phyloP scores from a whole-genome alignment of 805 yeast genomes.

The Candida palmyrensis region DNA sequence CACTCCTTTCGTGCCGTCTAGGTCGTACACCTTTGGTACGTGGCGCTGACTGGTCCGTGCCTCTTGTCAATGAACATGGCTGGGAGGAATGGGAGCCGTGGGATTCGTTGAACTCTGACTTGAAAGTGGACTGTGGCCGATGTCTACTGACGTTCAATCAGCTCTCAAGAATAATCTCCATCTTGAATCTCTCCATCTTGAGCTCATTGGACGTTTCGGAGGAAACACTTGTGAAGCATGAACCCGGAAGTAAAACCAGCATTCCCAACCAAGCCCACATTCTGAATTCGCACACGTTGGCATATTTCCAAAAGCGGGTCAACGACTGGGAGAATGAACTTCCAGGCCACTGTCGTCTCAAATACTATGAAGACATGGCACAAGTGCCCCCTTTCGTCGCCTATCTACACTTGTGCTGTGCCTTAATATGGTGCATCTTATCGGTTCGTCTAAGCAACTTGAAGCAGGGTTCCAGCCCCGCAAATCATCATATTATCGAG shows the following conservation, averaged over 20 bases:
- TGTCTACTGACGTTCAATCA: constrained; percentile 16
- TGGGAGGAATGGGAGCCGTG: constrained; percentile 25
- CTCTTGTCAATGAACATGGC: constrained; percentile 14
- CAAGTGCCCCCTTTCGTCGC: constrained; percentile 12
- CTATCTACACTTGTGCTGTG: constrained; percentile 11
- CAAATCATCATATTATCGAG: constrained; percentile 6
- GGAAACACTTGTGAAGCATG: constrained; percentile 6
- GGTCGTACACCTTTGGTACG: constrained; percentile 18
- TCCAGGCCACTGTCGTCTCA: constrained; percentile 13
- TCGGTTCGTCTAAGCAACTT: constrained; percentile 12
- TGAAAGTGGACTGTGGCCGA: constrained; percentile 15
- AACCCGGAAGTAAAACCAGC: neutral
- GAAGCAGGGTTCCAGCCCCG: neutral
- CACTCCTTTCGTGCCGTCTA: constrained; percentile 18
- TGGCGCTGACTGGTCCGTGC: constrained; percentile 20
- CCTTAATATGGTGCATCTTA: constrained; percentile 15
- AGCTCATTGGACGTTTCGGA: constrained; percentile 13
- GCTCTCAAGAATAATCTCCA: constrained; percentile 10
- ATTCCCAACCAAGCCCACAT: constrained; percentile 3
- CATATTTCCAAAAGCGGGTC: constrained; percentile 9
- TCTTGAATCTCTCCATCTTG: constrained; percentile 18
- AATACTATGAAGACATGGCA: constrained; percentile 4
- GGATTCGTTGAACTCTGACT: constrained; percentile 8
- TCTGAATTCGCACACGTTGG: constrained; percentile 9
- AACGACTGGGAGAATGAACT: constrained; percentile 7